Conservation (phyloP, 2,329 filamentous ascomycete species). For the Sclerotinia sclerotiorum region DNA sequence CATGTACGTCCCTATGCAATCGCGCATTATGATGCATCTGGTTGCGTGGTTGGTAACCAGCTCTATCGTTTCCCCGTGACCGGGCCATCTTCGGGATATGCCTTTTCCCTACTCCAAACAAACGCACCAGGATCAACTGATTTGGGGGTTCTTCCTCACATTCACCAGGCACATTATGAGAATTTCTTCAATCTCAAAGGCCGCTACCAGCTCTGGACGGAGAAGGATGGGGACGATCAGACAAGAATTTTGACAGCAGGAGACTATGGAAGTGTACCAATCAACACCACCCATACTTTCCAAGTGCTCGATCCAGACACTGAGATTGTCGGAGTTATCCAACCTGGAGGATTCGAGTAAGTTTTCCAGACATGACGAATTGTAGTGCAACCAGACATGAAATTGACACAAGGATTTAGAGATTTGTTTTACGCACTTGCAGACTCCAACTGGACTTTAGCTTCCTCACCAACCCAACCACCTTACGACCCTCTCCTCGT, state of each 20-base stretch:
- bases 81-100: conserved; percentile 46
- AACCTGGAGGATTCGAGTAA: conserved; percentile 50
- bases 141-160: conserved; percentile 44
- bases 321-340: conserved; percentile 48
- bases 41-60: conserved; percentile 40
- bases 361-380: conserved; percentile 22
- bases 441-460: conserved; percentile 40
- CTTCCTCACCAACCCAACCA: conserved; percentile 39
- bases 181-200: conserved; percentile 46
- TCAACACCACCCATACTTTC: conserved; percentile 50
- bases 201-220: conserved; percentile 48
- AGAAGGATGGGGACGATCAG: conserved; percentile 38
- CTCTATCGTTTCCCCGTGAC: conserved; percentile 48
- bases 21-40: conserved; percentile 34
- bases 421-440: conserved; percentile 46
- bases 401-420: conserved; percentile 24
- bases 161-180: conserved; percentile 47
- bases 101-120: conserved; percentile 48
- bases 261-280: conserved; percentile 49
- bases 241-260: conserved; percentile 46
- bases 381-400: conserved; percentile 5
- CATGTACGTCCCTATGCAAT: conserved; percentile 35
- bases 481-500: conserved; percentile 41
- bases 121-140: conserved; percentile 43
- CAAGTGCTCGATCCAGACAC: conserved; percentile 50